Base-by-base conservation (phyloP, 192 early-diverging fungal genomes). In the Paraglomus brasilianum region DNA sequence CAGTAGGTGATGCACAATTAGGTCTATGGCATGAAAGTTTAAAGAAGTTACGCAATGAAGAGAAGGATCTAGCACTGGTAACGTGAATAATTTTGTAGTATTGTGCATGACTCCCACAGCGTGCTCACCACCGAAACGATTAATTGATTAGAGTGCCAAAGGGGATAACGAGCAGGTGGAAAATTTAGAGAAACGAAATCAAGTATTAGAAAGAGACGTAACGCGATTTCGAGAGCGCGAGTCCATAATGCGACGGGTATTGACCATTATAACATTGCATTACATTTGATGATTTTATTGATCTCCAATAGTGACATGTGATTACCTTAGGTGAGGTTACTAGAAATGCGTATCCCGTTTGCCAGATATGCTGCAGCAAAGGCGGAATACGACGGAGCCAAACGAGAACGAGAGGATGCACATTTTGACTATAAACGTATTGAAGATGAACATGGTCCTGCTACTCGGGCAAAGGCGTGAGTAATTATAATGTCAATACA, bases 161-260 rank as follows among this genome's bases (percentile, higher is more conserved):
- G 75, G 79, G 7, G 82, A 91, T 49, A 39, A 68, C 8, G 78
- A 79, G 10, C 80, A 87, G 43, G 72, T 91, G 7, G 83, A 87
- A 30, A 79, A 81, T 36, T 81, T 94, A 42, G 74, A 85, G 49
- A 85, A 87, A 51, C 83, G 88, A 51, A 92, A 93, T 61, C 83
- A 83, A 5, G 71, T 83, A 40, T 74, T 93, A 6, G 87, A 95
- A 70, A 85, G 83, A 49, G 93, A 95, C 72, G 93, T 95, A 9
- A 60, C 83, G 11, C 73, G 88, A 19, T 88, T 88, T 74, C 79
- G 87, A 40, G 87, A 95, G 72, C 87, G 88, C 9, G 85, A 91
- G 66, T 75, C 78, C 4, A 84, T 91, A 2, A 65, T 89, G 56
- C 74, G 81, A 43, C 74, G 66, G 50, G 73, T 81, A 76, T 63